Conservation (phyloP, 1,284 basidiomycete genomes). For the Cryptococcus hybrid region DNA sequence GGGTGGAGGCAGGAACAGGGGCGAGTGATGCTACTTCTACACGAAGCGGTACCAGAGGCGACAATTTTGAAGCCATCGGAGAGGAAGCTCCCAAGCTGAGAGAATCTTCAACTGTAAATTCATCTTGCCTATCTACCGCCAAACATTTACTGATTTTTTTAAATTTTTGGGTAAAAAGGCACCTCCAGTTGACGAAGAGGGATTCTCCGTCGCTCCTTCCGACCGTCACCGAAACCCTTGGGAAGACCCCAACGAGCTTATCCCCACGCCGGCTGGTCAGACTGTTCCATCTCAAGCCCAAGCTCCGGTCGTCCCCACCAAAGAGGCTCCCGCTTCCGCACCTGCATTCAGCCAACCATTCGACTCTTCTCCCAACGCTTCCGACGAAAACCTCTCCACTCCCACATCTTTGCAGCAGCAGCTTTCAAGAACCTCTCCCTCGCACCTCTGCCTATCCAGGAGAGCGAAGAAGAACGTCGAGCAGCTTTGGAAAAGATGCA, state of each 20-base stretch:
- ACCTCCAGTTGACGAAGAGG: constrained; percentile 53
- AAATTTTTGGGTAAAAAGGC: constrained; percentile 5
- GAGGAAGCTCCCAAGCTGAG: constrained; percentile 20
- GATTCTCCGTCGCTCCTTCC: constrained; percentile 55
- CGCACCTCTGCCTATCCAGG: constrained; percentile 50
- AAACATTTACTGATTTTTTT: background rate
- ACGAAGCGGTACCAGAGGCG: constrained; percentile 18
- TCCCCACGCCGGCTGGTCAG: constrained; percentile 12
- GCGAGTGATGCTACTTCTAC: constrained; percentile 30
- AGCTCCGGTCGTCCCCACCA: background rate
- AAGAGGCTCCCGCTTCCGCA: constrained; percentile 1
- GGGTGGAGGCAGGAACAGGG: constrained; percentile 19
- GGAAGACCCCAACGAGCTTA: constrained; percentile 45
- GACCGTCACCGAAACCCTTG: constrained; percentile 53
- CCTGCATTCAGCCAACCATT: constrained; percentile 17
- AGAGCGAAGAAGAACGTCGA: constrained; percentile 51
- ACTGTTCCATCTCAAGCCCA: background rate
- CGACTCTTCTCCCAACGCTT: constrained; percentile 20
- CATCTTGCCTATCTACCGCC: background rate
- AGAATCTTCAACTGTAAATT: background rate
- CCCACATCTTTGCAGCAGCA: constrained; percentile 13
- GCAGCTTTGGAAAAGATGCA: constrained; percentile 55
- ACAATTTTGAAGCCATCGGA: constrained; percentile 15
- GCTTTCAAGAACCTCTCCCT: constrained; percentile 44
- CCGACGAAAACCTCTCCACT: constrained; percentile 21